Evolutionary conservation across 306 rosid species (phyloP), one percentile per base, ranked within the genome.

Genomic region (Quercus cerris): DNA sequence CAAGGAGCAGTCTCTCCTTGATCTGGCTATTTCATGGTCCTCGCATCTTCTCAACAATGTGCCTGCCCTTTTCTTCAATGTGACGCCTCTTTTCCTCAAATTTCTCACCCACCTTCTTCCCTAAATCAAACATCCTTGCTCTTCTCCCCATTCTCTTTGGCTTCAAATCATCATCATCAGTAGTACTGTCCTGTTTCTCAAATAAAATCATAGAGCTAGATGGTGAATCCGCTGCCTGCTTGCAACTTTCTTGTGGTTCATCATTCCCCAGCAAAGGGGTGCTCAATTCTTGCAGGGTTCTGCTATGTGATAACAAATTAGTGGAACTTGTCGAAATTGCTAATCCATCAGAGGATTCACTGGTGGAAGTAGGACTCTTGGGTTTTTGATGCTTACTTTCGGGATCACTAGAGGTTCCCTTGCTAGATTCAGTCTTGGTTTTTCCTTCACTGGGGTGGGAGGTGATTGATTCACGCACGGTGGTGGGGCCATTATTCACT

Each of bases 21-120:
- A 71, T 70, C 74, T 30, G 3, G 62, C 30, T 31, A 25, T 86
- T 74, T 89, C 88, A 91, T 5, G 97, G 82, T 63, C 89, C 97
- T 83, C 91, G 84, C 98, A 95, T 95, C 81, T 91, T 95, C 83
- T 91, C 99, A 59, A 91, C 98, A 54, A 94, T 89, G 83, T 70
- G 67, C 67, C 94, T 80, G 78, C 97, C 82, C 87, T 83, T 94
- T 80, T 95, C 99, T 84, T 90, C 99, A 31, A 94, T 58, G 58
- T 86, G 78, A 20, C 97, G 93, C 87, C 86, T 92, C 86, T 93
- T 93, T 79, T 95, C 97, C 87, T 93, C 99, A 11, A 91, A 82
- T 83, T 91, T 95, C 84, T 93, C 94, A 13, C 94, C 86, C 98
- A 95, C 64, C 86, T 81, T 95, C 89, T 88, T 95, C 74, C 91